phyloP scores from a whole-genome alignment of 129 eudicot species.

The Tanacetum coccineum region DNA sequence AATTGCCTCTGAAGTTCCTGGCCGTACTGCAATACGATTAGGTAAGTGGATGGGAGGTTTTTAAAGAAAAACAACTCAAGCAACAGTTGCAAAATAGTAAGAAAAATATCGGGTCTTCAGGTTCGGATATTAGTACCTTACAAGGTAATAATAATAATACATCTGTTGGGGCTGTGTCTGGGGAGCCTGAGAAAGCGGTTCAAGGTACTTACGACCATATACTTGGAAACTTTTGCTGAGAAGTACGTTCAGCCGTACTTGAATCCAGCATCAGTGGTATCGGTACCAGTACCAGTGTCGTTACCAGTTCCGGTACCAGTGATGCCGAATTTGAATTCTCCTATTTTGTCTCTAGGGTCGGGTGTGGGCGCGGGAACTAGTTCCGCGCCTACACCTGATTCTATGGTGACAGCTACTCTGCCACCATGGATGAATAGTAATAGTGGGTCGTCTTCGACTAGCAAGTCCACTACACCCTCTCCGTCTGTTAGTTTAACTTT shows the following conservation, averaged over 20 bases:
- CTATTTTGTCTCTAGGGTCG: constrained; percentile 38
- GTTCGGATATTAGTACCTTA: background rate
- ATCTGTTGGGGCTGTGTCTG: constrained; percentile 33
- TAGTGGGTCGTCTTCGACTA: constrained; percentile 26
- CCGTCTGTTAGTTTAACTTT: constrained; percentile 59
- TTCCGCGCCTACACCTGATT: constrained; percentile 8
- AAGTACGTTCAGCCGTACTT: constrained; percentile 59
- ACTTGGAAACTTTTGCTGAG: constrained; percentile 64
- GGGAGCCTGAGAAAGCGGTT: constrained; percentile 38
- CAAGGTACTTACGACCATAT: constrained; percentile 68
- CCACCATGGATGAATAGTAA: constrained; percentile 50
- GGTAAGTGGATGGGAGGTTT: constrained; percentile 86
- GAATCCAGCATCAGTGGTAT: background rate
- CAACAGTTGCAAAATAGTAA: constrained; percentile 37
- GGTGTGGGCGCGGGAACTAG: background rate
- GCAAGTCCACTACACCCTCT: constrained; percentile 47
- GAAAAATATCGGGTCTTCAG: constrained; percentile 18
- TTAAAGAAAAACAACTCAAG: constrained; percentile 55
- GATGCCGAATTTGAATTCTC: constrained; percentile 39
- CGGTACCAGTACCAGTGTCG: no score
- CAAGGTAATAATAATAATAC: constrained; percentile 1
- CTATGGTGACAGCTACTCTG: constrained; percentile 1
- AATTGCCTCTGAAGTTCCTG: constrained; percentile 66
- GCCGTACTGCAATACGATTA: constrained; percentile 57
- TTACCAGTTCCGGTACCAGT: no score